Evolutionary conservation across 2,329 filamentous ascomycete genomes (phyloP), one percentile per base, ranked within the genome.

Genomic region (Hypoxylon sp.): DNA sequence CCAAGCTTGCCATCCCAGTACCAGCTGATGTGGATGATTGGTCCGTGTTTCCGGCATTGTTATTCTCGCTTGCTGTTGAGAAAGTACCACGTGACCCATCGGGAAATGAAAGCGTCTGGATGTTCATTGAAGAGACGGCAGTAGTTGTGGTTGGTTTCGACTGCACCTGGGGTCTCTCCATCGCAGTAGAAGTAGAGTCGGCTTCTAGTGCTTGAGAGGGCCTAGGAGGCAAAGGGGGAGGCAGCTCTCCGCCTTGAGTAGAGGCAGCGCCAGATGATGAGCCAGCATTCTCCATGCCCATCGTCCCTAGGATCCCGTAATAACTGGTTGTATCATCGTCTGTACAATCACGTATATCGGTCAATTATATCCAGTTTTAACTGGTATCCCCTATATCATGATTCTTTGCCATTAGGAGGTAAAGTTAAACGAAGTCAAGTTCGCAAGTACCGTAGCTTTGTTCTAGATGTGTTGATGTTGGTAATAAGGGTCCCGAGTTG

Each of bases 131-230:
- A 0, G 94, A 95, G 13, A 98, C 77, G 9, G 94, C 94, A 0
- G 94, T 98, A 3, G 94, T 98, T 51, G 94, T 98, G 3, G 94
- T 98, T 52, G 95, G 89, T 66, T 89, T 90, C 1, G 91, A 90
- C 70, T 83, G 84, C 60, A 84, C 76, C 2, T 74, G 74, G 39
- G 79, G 80, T 70, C 80, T 80, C 73, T 81, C 80, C 62, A 72
- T 57, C 58, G 61, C 8, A 17, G 46, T 29, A 48, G 59, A 42
- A 44, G 59, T 52, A 44, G 78, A 73, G 47, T 77, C 69, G 59
- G 76, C 80, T 26, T 79, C 80, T 22, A 78, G 71, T 51, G 63
- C 35, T 17, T 72, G 73, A 29, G 73, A 72, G 6, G 83, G 83
- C 63, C 86, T 83, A 29, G 87, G 85, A n/a, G 87, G 87, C 58